Evolutionary conservation across 257 asterid species (phyloP), one percentile per base, ranked within the genome.

Genomic region (Ajuga chamaepitys): DNA sequence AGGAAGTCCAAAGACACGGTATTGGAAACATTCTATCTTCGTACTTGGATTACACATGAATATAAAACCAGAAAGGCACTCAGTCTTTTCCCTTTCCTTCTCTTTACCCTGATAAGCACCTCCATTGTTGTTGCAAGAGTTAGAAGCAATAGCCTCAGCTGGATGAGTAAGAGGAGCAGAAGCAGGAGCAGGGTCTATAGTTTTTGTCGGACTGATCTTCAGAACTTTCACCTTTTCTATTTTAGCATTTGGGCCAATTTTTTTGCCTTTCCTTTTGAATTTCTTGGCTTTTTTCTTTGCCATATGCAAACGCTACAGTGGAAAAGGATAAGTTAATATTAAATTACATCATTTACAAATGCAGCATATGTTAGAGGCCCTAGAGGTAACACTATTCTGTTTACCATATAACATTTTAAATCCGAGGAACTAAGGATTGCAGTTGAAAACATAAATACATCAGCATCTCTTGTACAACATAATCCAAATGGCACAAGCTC

Each of bases 1-100:
- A 41, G 91, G 95, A 78, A 89, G 86, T 50, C 97, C 97, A 68
- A 89, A 85, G 64, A 89, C 91, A 58, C 95, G 91, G 77, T 80
- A 85, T 46, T 58, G 81, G 77, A 71, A 89, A 71, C 97, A 87
- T 52, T 89, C 82, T 17, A 68, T 58, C 82, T 89, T 89, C 26
- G 95, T 85, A 28, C 9, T 77, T 14, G 75, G 67, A 64, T 80
- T 85, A 72, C 97, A 87, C 79, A 87, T 74, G 77, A 89, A 89
- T 65, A 87, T 87, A 78, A 75, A 89, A 65, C 95, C 97, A 51
- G 91, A 45, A 54, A 76, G 62, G 16, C 50, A 17, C 68, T 76
- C 62, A 1, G 67, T 56, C 13, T 58, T 70, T 54, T 67, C 73
- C 61, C 16, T 18, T 34, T 59, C 70, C 37, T 51, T 67, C 75